A percentile compares a stretch with the other conserved stretches of the same genome.
Conservation (phyloP, 371 early-diverging fungal genomes). For the Mucor ambiguus region DNA sequence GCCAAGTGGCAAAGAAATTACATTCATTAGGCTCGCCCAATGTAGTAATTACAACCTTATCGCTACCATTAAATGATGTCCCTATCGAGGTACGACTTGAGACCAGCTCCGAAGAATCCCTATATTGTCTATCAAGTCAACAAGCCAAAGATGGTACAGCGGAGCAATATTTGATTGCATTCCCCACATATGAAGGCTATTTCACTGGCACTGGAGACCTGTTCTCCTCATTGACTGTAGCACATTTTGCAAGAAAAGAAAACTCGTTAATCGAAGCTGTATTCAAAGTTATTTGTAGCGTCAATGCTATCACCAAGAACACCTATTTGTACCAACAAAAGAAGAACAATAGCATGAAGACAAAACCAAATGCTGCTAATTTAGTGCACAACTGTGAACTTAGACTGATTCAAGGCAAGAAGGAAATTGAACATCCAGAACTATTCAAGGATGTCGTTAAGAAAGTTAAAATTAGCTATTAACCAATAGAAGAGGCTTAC, state of each 20-base stretch:
- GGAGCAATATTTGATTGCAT: slow-evolving; percentile 66
- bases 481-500: neutral
- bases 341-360: slow-evolving; percentile 27
- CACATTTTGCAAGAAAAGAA: slow-evolving; percentile 40
- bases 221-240: slow-evolving; percentile 78
- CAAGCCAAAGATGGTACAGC: slow-evolving; percentile 7
- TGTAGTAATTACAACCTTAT: slow-evolving; percentile 77
- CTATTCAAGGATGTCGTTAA: slow-evolving; percentile 17
- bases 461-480: neutral
- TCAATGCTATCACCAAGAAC: slow-evolving; percentile 70
- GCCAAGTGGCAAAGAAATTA: slow-evolving; percentile 58
- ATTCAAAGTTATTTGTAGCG: slow-evolving; percentile 66
- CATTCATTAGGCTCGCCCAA: slow-evolving; percentile 69
- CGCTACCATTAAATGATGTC: slow-evolving; percentile 39
- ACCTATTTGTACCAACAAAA: slow-evolving; percentile 57
- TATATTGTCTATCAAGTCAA: slow-evolving; percentile 46
- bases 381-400: slow-evolving; percentile 64
- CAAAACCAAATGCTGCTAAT: slow-evolving; percentile 37
- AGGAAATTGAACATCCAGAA: slow-evolving; percentile 60
- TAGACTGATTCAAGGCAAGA: slow-evolving; percentile 64
- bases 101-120: slow-evolving; percentile 23
- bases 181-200: slow-evolving; percentile 74
- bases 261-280: slow-evolving; percentile 42
- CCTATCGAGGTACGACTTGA: slow-evolving; percentile 32
- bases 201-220: slow-evolving; percentile 96